Evolutionary conservation across 257 asterid species (phyloP).

Genomic region (Capsicum chinense): DNA sequence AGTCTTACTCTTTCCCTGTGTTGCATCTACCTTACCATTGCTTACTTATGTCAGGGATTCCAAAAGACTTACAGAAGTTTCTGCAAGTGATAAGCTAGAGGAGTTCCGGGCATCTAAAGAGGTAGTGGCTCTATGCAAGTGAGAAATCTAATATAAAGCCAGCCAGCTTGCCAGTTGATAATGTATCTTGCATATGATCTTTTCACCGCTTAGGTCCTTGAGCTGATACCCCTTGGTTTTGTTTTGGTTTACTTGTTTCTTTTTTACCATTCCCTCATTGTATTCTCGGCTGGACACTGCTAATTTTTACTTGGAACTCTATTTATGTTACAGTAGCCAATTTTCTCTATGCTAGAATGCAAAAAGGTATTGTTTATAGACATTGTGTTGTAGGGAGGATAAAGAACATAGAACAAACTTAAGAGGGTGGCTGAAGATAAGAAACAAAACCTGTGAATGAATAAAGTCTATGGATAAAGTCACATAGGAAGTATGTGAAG

Average conservation of each 20-base stretch:
- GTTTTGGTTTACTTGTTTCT: neutral
- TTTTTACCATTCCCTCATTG: neutral
- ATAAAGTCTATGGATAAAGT: neutral
- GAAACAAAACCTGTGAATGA: neutral
- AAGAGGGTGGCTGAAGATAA: conserved; percentile 10
- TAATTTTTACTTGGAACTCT: neutral
- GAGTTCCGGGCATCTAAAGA: conserved; percentile 95
- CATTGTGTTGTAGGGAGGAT: neutral
- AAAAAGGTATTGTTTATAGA: conserved; percentile 9
- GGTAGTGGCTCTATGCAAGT: conserved; percentile 51
- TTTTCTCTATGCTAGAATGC: neutral
- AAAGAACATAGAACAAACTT: neutral
- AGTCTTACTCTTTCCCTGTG: conserved; percentile 3
- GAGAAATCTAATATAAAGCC: conserved; percentile 21
- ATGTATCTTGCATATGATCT: conserved; percentile 8
- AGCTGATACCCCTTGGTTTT: conserved; percentile 14
- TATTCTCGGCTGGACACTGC: neutral
- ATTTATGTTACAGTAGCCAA: neutral
- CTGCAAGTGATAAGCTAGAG: conserved; percentile 93
- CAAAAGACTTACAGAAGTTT: conserved; percentile 74
- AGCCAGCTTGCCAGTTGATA: neutral
- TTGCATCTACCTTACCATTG: conserved; percentile 18
- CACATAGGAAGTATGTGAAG: neutral
- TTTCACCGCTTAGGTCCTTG: neutral
- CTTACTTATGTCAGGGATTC: conserved; percentile 51